Evolutionary conservation across 78 protist species (phyloP), one percentile per base, ranked within the genome.

Genomic region (Dictyostelium intermedium): DNA sequence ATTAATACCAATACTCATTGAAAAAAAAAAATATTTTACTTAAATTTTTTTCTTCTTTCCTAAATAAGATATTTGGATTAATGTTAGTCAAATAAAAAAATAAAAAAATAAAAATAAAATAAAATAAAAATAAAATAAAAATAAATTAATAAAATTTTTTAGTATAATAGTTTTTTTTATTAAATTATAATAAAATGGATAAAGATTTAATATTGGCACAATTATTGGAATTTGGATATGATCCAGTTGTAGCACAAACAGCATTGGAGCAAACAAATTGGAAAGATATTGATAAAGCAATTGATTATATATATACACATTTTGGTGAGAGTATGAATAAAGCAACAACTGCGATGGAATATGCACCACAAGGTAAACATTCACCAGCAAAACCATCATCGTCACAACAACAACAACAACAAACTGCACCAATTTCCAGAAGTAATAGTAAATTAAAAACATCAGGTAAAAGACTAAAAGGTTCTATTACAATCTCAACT

Each of bases 211-310:
- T 41, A 43, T 41, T 87, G 35, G 93, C 93, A 16, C 79, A 77
- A 14, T 41, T 87, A 34, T 25, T 87, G 5, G 93, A 87, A 47
- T 60, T 79, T 83, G 93, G 93, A 7, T 87, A 77, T 79, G 93
- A 87, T 27, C 61, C 85, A 35, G 61, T 43, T 81, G 93, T 87
- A 2, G 66, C 93, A 1, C 83, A 82, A 18, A 27, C 81, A n/a
- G 93, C 93, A 30, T 30, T 87, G 45, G 93, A 87, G 50, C 93
- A 87, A 32, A 87, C 93, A 23, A 45, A 53, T 9, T 73, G 41
- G 34, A 6, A 5, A 1, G 34, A 30, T 45, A 3, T 87, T 1
- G 50, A 79, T 10, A 18, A 27, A 18, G 93, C 93, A 25, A 87
- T 87, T 18, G 93, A 87, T 30, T 87, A 50, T 41, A 87, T 87